phyloP scores from a whole-genome alignment of 768 basidiomycete genomes.

The Cyclocybe aegerita region DNA sequence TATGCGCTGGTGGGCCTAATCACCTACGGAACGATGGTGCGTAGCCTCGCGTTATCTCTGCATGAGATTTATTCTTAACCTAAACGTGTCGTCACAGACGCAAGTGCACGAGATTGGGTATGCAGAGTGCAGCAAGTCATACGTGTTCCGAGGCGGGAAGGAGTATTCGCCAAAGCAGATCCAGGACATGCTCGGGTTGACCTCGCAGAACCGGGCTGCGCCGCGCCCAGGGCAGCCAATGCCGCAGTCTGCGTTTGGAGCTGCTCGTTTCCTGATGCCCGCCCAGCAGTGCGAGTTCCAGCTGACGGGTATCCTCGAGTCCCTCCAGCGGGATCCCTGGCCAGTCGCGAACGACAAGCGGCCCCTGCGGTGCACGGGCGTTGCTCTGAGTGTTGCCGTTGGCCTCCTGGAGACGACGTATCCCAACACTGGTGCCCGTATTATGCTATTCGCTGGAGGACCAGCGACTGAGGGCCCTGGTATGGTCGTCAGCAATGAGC shows the following conservation, averaged over 20 bases:
- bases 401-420: slow-evolving; percentile 93
- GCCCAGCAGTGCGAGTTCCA: slow-evolving; percentile 94
- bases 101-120: slow-evolving; percentile 99
- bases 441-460: slow-evolving; percentile 96
- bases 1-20: slow-evolving; percentile 94
- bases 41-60: slow-evolving; percentile 15
- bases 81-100: slow-evolving; percentile 48
- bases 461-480: slow-evolving; percentile 97
- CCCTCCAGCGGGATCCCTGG: slow-evolving; percentile 91
- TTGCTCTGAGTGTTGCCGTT: slow-evolving; percentile 90
- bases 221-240: slow-evolving; percentile 85
- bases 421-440: slow-evolving; percentile 92
- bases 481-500: slow-evolving; percentile 92
- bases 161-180: slow-evolving; percentile 97
- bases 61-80: not conserved
- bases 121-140: slow-evolving; percentile 93
- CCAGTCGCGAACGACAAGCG: slow-evolving; percentile 95
- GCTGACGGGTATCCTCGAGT: slow-evolving; percentile 89
- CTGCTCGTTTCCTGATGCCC: slow-evolving; percentile 89
- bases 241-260: slow-evolving; percentile 78
- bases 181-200: slow-evolving; percentile 95
- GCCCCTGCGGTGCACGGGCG: slow-evolving; percentile 91
- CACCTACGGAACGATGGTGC: slow-evolving; percentile 96
- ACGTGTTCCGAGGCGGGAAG: slow-evolving; percentile 97
- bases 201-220: slow-evolving; percentile 75